These are phyloP conservation scores for Alternaria sp. DNA, from an alignment of 2,329 filamentous ascomycete genomes.

Conservation along the genomic window DNA sequence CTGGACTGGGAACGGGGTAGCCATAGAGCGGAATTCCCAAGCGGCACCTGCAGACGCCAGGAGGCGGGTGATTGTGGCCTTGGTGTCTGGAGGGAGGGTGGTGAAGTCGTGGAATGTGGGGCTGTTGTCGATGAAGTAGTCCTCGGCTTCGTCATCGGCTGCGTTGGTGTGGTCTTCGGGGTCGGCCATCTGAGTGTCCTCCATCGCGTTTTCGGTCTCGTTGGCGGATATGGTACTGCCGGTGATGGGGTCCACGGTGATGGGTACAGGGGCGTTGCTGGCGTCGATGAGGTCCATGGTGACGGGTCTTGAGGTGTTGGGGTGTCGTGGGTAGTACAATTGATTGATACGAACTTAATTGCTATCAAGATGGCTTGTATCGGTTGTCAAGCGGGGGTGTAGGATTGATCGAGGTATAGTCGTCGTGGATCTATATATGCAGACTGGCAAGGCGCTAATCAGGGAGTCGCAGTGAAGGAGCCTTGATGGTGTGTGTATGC, in stretches of 20 bases:
- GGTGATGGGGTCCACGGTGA: background rate
- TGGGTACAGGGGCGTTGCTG: background rate
- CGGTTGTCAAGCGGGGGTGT: background rate
- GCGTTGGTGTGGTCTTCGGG: background rate
- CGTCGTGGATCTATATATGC: background rate
- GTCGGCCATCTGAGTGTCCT: background rate
- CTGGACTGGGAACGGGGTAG: background rate
- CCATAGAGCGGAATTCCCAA: background rate
- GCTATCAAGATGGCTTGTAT: background rate
- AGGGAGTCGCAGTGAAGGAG: background rate
- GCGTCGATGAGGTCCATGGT: background rate
- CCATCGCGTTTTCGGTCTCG: background rate
- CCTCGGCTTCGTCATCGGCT: background rate
- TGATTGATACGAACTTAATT: background rate
- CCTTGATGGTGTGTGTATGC: background rate
- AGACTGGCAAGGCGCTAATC: background rate
- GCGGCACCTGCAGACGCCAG: background rate
- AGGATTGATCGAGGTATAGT: background rate
- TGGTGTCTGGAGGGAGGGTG: background rate
- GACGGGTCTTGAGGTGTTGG: no score
- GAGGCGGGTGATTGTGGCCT: background rate
- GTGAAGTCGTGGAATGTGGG: background rate
- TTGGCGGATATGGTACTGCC: background rate
- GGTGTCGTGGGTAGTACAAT: background rate
- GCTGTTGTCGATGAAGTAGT: background rate